Percentiles rank a stretch among this genome's conserved stretches.
Conservation (phyloP, 495 filamentous ascomycete species). For the Aspergillus taichungensis region DNA sequence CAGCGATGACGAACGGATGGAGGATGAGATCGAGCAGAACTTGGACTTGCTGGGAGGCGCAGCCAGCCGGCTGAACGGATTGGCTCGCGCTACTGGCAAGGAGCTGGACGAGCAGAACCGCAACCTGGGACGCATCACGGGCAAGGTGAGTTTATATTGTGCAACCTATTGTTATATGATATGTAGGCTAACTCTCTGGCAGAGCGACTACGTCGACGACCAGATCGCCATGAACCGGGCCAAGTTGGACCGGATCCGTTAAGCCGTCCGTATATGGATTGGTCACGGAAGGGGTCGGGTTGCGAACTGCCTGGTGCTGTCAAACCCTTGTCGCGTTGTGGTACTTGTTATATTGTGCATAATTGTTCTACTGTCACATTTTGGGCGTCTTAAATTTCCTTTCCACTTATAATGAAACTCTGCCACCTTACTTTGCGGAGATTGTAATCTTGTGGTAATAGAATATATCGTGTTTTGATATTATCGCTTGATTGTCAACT, state of each 20-base stretch:
- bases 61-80: slow-evolving; percentile 52
- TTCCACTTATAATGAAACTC: background rate
- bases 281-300: background rate
- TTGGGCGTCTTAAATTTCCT: slow-evolving; percentile 8
- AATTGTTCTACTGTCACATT: slow-evolving; percentile 3
- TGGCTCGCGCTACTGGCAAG: slow-evolving; percentile 60
- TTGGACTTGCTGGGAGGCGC: slow-evolving; percentile 51
- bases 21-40: slow-evolving; percentile 61
- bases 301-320: slow-evolving; percentile 30
- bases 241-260: slow-evolving; percentile 54
- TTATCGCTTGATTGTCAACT: too few relatives aligned
- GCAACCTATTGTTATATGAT: background rate
- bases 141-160: slow-evolving; percentile 46
- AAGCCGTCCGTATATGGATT: slow-evolving; percentile 9
- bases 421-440: background rate
- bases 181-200: slow-evolving; percentile 18
- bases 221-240: slow-evolving; percentile 60
- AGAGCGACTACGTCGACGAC: slow-evolving; percentile 65
- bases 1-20: slow-evolving; percentile 67
- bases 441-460: background rate
- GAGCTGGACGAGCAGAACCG: slow-evolving; percentile 71
- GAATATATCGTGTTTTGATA: too few relatives aligned
- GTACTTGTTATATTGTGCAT: background rate
- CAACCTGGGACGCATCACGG: slow-evolving; percentile 61
- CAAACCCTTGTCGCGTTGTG: slow-evolving; percentile 4